Evolutionary conservation across 352 stramenopile species (phyloP).

Genomic region (Phytophthora europaea): DNA sequence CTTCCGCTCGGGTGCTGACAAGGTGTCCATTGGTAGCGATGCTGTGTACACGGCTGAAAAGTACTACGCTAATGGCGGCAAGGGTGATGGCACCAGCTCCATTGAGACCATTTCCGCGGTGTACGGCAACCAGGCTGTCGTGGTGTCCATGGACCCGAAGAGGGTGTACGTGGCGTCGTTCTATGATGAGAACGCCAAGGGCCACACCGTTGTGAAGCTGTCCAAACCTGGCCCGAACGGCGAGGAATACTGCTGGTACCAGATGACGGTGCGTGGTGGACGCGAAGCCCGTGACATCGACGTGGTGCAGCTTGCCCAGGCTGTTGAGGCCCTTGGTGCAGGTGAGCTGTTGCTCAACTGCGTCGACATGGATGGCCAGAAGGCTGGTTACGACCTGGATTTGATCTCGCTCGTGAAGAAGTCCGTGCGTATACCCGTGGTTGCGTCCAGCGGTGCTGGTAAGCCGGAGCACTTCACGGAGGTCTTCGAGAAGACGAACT

Average conservation of each 20-base stretch:
- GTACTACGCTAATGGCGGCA: constrained; percentile 79
- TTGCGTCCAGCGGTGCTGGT: constrained; percentile 97
- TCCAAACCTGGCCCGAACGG: constrained; percentile 91
- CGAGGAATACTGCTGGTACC: constrained; percentile 97
- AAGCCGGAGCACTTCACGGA: constrained; percentile 95
- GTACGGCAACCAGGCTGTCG: constrained; percentile 98
- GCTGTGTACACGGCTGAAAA: constrained; percentile 95
- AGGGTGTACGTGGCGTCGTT: constrained; percentile 88
- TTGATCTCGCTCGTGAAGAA: constrained; percentile 78
- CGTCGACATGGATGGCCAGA: constrained; percentile 99
- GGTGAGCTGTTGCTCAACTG: constrained; percentile 99
- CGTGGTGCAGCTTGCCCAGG: constrained; percentile 85
- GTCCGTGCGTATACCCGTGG: constrained; percentile 97
- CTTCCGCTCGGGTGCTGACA: constrained; percentile 99
- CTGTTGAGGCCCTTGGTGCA: constrained; percentile 94
- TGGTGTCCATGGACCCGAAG: constrained; percentile 97
- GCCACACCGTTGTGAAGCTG: constrained; percentile 77
- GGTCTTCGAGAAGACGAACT: constrained; percentile 93
- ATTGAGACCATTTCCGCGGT: constrained; percentile 98
- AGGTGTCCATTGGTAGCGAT: constrained; percentile 98
- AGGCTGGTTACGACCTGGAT: constrained; percentile 88
- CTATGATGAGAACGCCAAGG: constrained; percentile 70
- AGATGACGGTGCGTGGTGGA: constrained; percentile 97
- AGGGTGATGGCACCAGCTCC: constrained; percentile 84
- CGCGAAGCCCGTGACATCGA: constrained; percentile 93